phyloP scores from a whole-genome alignment of 1,284 basidiomycete species.

The Phellopilus nigrolimitatus region DNA sequence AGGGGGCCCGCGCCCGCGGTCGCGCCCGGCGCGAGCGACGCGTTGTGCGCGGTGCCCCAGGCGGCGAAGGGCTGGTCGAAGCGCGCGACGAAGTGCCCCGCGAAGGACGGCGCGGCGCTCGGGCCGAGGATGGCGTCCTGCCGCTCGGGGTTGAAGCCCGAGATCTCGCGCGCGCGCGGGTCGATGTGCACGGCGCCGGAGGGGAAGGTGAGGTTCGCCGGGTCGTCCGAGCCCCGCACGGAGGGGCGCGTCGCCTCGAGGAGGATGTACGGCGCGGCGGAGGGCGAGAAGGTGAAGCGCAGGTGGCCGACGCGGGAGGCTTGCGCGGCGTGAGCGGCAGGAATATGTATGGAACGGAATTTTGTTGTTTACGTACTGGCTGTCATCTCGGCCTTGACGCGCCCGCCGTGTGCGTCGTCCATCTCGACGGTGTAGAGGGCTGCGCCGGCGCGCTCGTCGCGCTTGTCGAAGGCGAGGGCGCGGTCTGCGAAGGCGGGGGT shows the following conservation, averaged over 20 bases:
- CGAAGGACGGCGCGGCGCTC: constrained; percentile 46
- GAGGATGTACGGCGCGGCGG: constrained; percentile 55
- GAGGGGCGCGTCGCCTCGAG: constrained; percentile 66
- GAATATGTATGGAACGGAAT: not conserved
- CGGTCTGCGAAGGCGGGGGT: constrained; percentile 54
- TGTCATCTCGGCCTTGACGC: constrained; percentile 58
- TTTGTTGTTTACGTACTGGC: constrained; percentile 48
- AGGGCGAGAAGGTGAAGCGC: constrained; percentile 60
- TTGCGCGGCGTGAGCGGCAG: constrained; percentile 26
- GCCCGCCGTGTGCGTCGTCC: constrained; percentile 44
- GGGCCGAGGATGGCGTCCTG: constrained; percentile 72
- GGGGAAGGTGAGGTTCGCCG: constrained; percentile 59
- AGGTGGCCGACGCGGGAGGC: constrained; percentile 78
- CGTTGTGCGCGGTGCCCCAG: constrained; percentile 49
- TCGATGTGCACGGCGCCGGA: constrained; percentile 52
- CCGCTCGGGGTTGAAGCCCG: constrained; percentile 67
- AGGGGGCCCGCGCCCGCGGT: constrained; percentile 31
- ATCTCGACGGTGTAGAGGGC: constrained; percentile 68
- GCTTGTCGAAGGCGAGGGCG: constrained; percentile 54
- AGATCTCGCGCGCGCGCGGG: constrained; percentile 48
- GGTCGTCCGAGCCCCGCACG: constrained; percentile 54
- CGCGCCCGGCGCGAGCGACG: constrained; percentile 36
- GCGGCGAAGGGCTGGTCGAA: constrained; percentile 50
- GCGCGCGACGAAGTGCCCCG: constrained; percentile 74
- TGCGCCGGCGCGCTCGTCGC: constrained; percentile 56